These are phyloP conservation scores for Amphirosellinia nigrospora DNA, from an alignment of 495 filamentous ascomycete species.

Conservation along the genomic window DNA sequence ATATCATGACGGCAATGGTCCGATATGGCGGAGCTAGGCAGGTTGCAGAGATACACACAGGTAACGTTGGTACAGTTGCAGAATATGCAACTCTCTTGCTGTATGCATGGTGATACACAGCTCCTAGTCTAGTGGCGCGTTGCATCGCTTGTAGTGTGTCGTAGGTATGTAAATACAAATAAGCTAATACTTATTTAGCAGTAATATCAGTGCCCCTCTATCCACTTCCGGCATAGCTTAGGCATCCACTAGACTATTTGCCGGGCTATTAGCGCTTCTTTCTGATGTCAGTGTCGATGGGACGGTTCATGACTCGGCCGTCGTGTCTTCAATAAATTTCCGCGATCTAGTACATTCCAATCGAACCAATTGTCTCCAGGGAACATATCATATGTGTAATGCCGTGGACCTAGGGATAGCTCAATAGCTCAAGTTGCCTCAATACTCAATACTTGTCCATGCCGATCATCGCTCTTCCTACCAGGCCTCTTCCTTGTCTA, in stretches of 20 bases:
- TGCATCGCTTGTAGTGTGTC: background rate
- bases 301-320: background rate
- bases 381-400: background rate
- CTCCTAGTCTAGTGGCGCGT: background rate
- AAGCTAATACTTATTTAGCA: background rate
- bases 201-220: slow-evolving; percentile 11
- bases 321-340: slow-evolving; percentile 13
- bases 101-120: slow-evolving; percentile 17
- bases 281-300: slow-evolving; percentile 9
- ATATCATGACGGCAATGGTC: background rate
- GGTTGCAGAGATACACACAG: background rate
- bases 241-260: background rate
- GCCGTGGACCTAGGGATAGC: background rate
- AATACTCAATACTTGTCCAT: background rate
- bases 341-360: slow-evolving; percentile 14
- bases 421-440: background rate
- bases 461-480: slow-evolving; percentile 5
- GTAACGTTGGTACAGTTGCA: background rate
- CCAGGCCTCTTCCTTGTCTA: slow-evolving; percentile 4
- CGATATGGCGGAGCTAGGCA: background rate
- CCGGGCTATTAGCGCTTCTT: background rate
- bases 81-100: background rate
- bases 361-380: slow-evolving; percentile 4
- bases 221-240: background rate
- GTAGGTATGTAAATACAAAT: background rate